phyloP scores from a whole-genome alignment of 2,329 filamentous ascomycete species.

The Podosphaera xanthii region DNA sequence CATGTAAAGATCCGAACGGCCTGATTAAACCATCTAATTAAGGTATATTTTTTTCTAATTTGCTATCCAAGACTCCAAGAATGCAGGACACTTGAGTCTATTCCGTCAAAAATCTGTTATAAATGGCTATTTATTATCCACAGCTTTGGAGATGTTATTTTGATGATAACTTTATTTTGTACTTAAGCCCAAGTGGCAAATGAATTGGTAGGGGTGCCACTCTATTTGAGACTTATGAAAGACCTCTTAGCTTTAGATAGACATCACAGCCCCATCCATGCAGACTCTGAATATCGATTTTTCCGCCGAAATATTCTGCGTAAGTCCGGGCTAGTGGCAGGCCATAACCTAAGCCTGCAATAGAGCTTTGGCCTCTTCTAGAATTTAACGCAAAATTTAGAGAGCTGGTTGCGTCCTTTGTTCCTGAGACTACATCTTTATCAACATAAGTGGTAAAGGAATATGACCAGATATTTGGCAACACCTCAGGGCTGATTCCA shows the following conservation, averaged over 20 bases:
- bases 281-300: constrained; percentile 82
- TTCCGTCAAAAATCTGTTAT: too few species aligned
- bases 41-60: too few species aligned
- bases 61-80: too few species aligned
- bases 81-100: too few species aligned
- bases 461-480: constrained; percentile 86
- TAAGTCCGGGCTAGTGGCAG: constrained; percentile 78
- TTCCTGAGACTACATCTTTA: constrained; percentile 23
- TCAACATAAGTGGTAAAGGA: constrained; percentile 88
- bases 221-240: background rate
- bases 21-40: too few species aligned
- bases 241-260: constrained; percentile 30
- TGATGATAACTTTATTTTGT: too few species aligned
- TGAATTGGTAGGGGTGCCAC: too few species aligned
- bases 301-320: constrained; percentile 93
- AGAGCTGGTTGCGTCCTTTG: constrained; percentile 33
- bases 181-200: too few species aligned
- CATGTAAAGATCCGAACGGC: too few species aligned
- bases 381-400: constrained; percentile 53
- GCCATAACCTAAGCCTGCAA: constrained; percentile 84
- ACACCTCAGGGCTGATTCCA: constrained; percentile 65
- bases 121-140: too few species aligned
- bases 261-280: constrained; percentile 71
- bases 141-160: too few species aligned
- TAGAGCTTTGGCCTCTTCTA: constrained; percentile 53